Conservation (phyloP, 2,329 filamentous ascomycete genomes). For the Blumeriella jaapii region DNA sequence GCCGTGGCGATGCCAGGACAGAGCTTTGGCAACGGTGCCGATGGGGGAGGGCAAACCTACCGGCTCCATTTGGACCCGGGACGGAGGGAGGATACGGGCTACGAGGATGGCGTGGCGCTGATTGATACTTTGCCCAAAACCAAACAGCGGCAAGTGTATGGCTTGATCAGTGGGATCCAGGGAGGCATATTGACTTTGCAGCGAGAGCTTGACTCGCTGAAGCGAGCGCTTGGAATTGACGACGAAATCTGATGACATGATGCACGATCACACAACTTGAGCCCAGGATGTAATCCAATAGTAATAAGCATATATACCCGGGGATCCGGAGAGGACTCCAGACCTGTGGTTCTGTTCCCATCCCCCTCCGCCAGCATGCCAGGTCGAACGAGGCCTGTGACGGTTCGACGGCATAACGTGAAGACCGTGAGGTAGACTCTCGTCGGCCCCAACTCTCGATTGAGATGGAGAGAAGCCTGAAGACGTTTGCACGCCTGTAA, state of each 20-base stretch:
- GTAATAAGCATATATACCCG: too few relatives aligned
- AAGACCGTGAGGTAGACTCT: too few relatives aligned
- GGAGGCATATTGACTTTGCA: slow-evolving; percentile 26
- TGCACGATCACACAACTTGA: not conserved
- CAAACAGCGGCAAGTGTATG: slow-evolving; percentile 26
- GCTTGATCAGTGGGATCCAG: slow-evolving; percentile 24
- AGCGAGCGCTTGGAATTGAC: slow-evolving; percentile 24
- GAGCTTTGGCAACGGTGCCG: slow-evolving; percentile 25
- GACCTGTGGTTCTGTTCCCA: too few relatives aligned
- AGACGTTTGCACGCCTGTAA: too few relatives aligned
- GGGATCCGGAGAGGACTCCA: too few relatives aligned
- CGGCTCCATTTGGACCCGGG: slow-evolving; percentile 13
- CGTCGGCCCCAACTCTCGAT: too few relatives aligned
- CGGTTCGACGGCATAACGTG: too few relatives aligned
- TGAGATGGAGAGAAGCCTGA: too few relatives aligned
- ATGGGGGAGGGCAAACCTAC: slow-evolving; percentile 30
- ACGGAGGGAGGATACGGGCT: slow-evolving; percentile 16
- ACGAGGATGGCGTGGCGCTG: slow-evolving; percentile 18
- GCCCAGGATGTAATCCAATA: too few relatives aligned
- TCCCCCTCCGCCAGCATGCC: too few relatives aligned
- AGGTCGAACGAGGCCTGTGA: too few relatives aligned
- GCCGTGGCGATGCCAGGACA: slow-evolving; percentile 5
- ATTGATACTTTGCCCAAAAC: slow-evolving; percentile 25
- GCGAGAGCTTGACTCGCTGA: slow-evolving; percentile 22
- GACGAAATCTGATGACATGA: slow-evolving; percentile 18